phyloP scores from a whole-genome alignment of 2,329 filamentous ascomycete species.

The Exophiala sp. region DNA sequence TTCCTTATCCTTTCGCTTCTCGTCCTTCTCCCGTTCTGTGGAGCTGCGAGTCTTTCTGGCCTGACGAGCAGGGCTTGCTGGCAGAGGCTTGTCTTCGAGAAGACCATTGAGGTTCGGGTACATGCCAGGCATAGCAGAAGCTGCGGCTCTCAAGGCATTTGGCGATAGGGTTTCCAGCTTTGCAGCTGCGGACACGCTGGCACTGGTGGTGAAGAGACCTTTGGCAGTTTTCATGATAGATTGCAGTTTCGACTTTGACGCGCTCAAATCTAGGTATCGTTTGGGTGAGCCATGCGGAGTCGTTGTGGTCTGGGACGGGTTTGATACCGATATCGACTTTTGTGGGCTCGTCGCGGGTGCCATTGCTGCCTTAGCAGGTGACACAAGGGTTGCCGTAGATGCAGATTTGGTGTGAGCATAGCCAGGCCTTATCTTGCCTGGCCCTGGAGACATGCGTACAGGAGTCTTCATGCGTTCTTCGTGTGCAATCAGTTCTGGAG shows the following conservation, averaged over 20 bases:
- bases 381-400: constrained; percentile 59
- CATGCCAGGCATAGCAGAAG: constrained; percentile 30
- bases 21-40: constrained; percentile 51
- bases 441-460: constrained; percentile 18
- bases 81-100: constrained; percentile 24
- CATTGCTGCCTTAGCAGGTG: constrained; percentile 44
- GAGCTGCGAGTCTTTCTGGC: constrained; percentile 56
- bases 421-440: constrained; percentile 26
- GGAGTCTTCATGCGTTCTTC: constrained; percentile 26
- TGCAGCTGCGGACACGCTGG: constrained; percentile 55
- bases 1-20: constrained; percentile 32
- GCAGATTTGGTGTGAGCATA: constrained; percentile 59
- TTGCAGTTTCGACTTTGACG: constrained; percentile 88
- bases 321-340: constrained; percentile 61
- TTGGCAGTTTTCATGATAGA: constrained; percentile 87
- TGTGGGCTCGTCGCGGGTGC: constrained; percentile 37
- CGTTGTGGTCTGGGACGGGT: constrained; percentile 56
- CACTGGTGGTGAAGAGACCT: constrained; percentile 76
- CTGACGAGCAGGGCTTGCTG: constrained; percentile 36
- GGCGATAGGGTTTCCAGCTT: constrained; percentile 54
- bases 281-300: constrained; percentile 57
- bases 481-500: constrained; percentile 29
- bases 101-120: constrained; percentile 29
- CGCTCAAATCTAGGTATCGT: constrained; percentile 69
- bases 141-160: constrained; percentile 33